Conservation (phyloP, 1,284 basidiomycete species). For the Ceratobasidium sp. region DNA sequence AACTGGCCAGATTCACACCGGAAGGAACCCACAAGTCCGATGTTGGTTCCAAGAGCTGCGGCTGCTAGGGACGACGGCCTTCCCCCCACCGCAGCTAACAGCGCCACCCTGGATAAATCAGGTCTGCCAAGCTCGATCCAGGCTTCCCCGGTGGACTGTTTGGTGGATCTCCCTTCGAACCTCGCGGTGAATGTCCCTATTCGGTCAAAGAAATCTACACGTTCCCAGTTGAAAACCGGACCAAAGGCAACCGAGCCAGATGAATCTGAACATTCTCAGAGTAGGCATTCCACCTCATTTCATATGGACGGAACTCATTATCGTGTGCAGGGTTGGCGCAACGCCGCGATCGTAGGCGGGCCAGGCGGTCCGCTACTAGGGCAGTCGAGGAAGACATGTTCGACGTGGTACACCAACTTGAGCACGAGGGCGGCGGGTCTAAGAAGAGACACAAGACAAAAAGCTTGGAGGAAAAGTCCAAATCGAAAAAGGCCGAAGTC, state of each 20-base stretch:
- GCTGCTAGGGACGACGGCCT: slow-evolving; percentile 18
- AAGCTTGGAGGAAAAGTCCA: slow-evolving; percentile 48
- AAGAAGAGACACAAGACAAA: neutral
- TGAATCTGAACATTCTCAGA: slow-evolving; percentile 44
- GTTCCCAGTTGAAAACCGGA: slow-evolving; percentile 9
- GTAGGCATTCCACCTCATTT: neutral
- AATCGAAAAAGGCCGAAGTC: slow-evolving; percentile 51
- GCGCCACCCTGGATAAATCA: slow-evolving; percentile 41
- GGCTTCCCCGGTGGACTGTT: too few species aligned
- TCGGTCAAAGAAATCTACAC: neutral
- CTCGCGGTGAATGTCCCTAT: neutral
- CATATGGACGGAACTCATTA: slow-evolving; percentile 44
- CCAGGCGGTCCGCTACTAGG: slow-evolving; percentile 64
- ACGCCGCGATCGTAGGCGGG: slow-evolving; percentile 65
- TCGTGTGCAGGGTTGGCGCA: slow-evolving; percentile 61
- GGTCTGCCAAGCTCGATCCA: too few species aligned
- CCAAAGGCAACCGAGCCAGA: slow-evolving; percentile 16
- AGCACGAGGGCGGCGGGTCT: slow-evolving; percentile 8
- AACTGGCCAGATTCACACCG: slow-evolving; percentile 30
- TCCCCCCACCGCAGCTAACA: neutral
- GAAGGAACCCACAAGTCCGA: slow-evolving; percentile 5
- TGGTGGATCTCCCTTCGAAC: too few species aligned
- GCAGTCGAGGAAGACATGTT: slow-evolving; percentile 47
- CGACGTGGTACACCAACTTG: neutral
- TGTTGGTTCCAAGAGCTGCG: slow-evolving; percentile 24